Evolutionary conservation across 345 rosid species (phyloP), one percentile per base, ranked within the genome.

Genomic region (Atalantia buxifolia): DNA sequence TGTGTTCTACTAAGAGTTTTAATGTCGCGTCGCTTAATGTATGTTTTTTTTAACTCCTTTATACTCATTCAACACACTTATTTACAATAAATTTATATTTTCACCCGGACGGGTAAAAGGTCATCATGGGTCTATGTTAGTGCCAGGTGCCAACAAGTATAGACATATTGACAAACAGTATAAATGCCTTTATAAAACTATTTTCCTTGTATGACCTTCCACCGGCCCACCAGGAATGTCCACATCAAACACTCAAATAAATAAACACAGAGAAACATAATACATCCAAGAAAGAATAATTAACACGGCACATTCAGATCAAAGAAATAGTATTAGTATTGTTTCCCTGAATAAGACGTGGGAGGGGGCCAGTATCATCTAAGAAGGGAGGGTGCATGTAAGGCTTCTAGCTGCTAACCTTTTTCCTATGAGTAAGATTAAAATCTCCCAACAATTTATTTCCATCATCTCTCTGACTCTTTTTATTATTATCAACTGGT

Each of bases 141-240:
- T n/a, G n/a, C n/a, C n/a, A n/a, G n/a, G 42, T 38, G 0, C 42
- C 42, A 38, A 38, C 42, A 38, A 38, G 42, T 38, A 38, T 31
- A 65, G 8, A 79, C 18, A 68, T 38, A 31, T 21, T 38, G 66
- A 42, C 1, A 55, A 66, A 48, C 31, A 64, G 62, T 56, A 69
- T 84, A 93, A 98, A 97, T 73, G 98, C 90, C 87, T 91, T 98
- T 3, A 98, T 90, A 79, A 91, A 93, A 87, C 85, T 89, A 84
- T 97, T 93, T 82, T 95, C 98, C 82, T 89, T 90, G 85, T 87
- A 93, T 55, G 88, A 86, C 72, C 92, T 86, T 85, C 95, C 99
- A 55, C 96, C 95, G 33, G 98, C 84, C 95, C 99, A 55, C 96
- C 95, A 36, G 98, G 96, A 86, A 93, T 89, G 81, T 90, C 97